Percentiles rank a stretch among this genome's conserved stretches.
phyloP scores from a whole-genome alignment of 495 filamentous ascomycete species.

The Evansstolkia leycettana region DNA sequence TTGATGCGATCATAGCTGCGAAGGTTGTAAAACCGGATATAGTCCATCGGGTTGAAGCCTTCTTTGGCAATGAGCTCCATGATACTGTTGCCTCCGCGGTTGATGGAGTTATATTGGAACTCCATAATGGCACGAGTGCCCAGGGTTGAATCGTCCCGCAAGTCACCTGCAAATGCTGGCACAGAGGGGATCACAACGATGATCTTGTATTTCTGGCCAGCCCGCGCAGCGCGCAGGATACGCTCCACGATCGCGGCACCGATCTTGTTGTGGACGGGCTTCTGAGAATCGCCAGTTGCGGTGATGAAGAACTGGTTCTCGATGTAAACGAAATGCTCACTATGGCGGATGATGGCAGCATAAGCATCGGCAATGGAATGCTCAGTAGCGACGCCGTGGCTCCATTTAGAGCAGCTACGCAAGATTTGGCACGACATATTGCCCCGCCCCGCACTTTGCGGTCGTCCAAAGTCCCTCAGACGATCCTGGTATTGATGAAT shows the following conservation, averaged over 20 bases:
- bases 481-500: constrained; percentile 37
- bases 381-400: constrained; percentile 52
- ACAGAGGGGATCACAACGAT: constrained; percentile 80
- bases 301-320: constrained; percentile 99
- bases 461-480: constrained; percentile 16
- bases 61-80: constrained; percentile 62
- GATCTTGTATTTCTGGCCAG: constrained; percentile 66
- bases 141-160: constrained; percentile 64
- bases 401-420: constrained; percentile 63
- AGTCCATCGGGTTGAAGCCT: constrained; percentile 62
- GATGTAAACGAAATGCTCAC: constrained; percentile 81
- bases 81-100: constrained; percentile 77
- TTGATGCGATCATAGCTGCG: constrained; percentile 91
- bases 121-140: constrained; percentile 94
- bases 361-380: constrained; percentile 90
- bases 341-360: constrained; percentile 65
- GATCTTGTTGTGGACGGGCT: constrained; percentile 76
- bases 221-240: constrained; percentile 63
- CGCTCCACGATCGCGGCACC: constrained; percentile 82
- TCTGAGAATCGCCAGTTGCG: constrained; percentile 62
- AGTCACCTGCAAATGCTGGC: constrained; percentile 82
- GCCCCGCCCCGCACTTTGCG: constrained; percentile 20
- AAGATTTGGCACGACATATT: constrained; percentile 55
- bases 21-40: constrained; percentile 93
- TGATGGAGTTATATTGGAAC: constrained; percentile 83